phyloP scores from a whole-genome alignment of 179 eudicot genomes.

The Amaranthus tricolor region DNA sequence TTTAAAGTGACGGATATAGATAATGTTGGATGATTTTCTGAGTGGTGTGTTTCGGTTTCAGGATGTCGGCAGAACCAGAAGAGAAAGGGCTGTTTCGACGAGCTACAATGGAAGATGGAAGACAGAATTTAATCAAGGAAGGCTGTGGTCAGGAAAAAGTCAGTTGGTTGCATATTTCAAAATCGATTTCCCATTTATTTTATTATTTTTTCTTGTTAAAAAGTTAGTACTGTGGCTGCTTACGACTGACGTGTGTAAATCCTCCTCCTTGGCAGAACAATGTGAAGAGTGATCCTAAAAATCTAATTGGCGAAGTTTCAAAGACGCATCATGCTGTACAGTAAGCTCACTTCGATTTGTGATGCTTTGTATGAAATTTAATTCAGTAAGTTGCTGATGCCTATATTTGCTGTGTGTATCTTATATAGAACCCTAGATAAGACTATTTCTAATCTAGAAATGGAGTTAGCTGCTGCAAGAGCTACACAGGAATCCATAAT shows the following conservation, averaged over 20 bases:
- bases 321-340: constrained; percentile 60
- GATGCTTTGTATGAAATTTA: constrained; percentile 1
- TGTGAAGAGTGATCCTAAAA: constrained; percentile 42
- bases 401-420: not conserved
- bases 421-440: constrained; percentile 71
- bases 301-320: constrained; percentile 52
- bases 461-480: constrained; percentile 95
- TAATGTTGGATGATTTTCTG: constrained; percentile 1
- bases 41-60: constrained; percentile 24
- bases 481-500: constrained; percentile 83
- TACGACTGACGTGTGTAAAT: not conserved
- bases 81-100: constrained; percentile 59
- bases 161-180: constrained; percentile 31
- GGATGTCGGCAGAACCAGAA: constrained; percentile 84
- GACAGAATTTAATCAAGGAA: constrained; percentile 55
- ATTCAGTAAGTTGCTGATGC: not conserved
- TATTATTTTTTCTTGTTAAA: not conserved
- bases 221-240: not conserved
- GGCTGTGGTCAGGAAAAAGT: constrained; percentile 49
- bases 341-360: constrained; percentile 41
- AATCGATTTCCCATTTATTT: not conserved
- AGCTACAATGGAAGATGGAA: constrained; percentile 54
- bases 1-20: not conserved
- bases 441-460: constrained; percentile 84
- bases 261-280: constrained; percentile 34